Conservation (phyloP, 306 rosid genomes). For the Sicyos baderoa region DNA sequence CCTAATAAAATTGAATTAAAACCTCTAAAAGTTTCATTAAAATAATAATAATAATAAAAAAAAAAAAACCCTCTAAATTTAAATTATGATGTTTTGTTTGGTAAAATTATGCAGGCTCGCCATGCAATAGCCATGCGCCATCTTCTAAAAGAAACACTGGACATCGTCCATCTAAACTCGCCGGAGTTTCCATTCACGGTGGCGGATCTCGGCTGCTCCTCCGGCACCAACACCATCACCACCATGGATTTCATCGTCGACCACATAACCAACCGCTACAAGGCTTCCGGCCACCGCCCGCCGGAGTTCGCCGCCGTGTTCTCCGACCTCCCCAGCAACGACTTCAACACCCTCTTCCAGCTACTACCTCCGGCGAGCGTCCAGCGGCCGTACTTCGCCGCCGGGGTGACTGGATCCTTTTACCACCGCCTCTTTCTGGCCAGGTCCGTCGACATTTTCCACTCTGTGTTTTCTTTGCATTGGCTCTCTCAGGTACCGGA, state of each 20-base stretch:
- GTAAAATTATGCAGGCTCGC: constrained; percentile 44
- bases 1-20: too few species aligned
- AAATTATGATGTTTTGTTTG: too few species aligned
- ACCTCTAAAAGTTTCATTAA: too few species aligned
- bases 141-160: constrained; percentile 77
- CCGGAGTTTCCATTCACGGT: constrained; percentile 55
- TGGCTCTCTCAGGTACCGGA: constrained; percentile 95
- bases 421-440: constrained; percentile 75
- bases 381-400: constrained; percentile 65
- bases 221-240: constrained; percentile 69
- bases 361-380: constrained; percentile 63
- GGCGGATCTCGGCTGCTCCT: constrained; percentile 79
- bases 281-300: constrained; percentile 43
- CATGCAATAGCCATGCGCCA: constrained; percentile 89
- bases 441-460: constrained; percentile 57
- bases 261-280: constrained; percentile 65
- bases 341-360: constrained; percentile 84
- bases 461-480: constrained; percentile 81
- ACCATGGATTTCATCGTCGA: constrained; percentile 58
- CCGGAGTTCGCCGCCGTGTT: constrained; percentile 89
- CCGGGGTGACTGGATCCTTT: constrained; percentile 86
- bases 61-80: too few species aligned
- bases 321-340: constrained; percentile 87
- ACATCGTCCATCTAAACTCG: constrained; percentile 36
- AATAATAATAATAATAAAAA: too few species aligned